Evolutionary conservation across 129 eudicot genomes (phyloP), one percentile per base, ranked within the genome.

Genomic region (Smallanthus sonchifolius): DNA sequence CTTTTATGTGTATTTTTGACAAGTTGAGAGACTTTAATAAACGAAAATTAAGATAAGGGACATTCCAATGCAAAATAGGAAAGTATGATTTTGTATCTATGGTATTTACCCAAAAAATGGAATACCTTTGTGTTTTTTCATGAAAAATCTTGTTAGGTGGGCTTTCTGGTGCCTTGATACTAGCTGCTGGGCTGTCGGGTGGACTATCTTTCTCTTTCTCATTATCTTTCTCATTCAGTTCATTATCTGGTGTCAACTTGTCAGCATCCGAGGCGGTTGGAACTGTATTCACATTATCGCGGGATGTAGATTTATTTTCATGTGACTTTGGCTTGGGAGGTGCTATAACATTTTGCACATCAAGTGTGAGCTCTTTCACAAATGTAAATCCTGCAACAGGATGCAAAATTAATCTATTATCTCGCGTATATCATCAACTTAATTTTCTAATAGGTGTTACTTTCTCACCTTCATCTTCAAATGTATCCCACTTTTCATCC

Each of bases 361-460:
- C 98, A 47, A 89, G 85, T 20, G 96, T 92, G 71, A 89, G 88
- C 82, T 92, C 98, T 80, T 92, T 89, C 64, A 89, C 98, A 79
- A 80, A 80, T 57, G 86, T 77, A 78, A 81, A 92, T 60, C 98
- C 96, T 92, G 86, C 60, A 81, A 74, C 15, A 68, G 37, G 54
- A 42, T 42, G 37, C 10, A 42, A 42, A 66, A 66, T 64, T 16
- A 36, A 37, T 16, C 7, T 66, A 20, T 66, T 40, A 35, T 66
- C 32, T 20, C 28, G 20, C 70, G 44, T 35, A 24, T 44, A 43
- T 61, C 4, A 65, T 44, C 4, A 65, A 64, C 24, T 66, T 42
- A 20, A 65, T 73, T 48, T 24, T 56, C 5, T 7, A 40, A 5
- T 20, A 51, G 32, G 40, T 78, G 62, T 13, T 10, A 47, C 10